phyloP scores from a whole-genome alignment of 129 eudicot species.

The Flaveria linearis region DNA sequence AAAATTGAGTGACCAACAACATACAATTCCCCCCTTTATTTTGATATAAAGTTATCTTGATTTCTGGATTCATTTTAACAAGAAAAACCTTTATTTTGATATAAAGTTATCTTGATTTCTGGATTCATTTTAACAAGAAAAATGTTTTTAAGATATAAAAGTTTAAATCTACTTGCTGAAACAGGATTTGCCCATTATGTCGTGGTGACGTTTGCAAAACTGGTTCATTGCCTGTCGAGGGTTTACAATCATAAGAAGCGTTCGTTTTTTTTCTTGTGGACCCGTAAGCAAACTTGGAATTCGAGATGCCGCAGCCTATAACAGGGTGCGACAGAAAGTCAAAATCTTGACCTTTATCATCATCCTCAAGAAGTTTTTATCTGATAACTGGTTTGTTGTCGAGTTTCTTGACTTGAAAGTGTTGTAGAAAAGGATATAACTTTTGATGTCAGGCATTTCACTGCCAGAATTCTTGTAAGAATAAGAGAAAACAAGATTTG shows the following conservation, averaged over 20 bases:
- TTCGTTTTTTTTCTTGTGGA: slow-evolving; percentile 1
- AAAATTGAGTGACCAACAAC: background rate
- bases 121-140: background rate
- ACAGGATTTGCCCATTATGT: slow-evolving; percentile 76
- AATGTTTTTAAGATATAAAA: background rate
- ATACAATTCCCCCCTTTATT: background rate
- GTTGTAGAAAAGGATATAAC: slow-evolving; percentile 26
- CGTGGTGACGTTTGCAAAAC: slow-evolving; percentile 63
- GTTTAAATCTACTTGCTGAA: slow-evolving; percentile 20
- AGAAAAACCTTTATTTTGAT: background rate
- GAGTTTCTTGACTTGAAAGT: background rate
- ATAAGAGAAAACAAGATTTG: slow-evolving; percentile 21
- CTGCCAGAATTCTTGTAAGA: slow-evolving; percentile 30
- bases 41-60: background rate
- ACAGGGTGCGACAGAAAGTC: slow-evolving; percentile 15
- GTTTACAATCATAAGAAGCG: slow-evolving; percentile 17
- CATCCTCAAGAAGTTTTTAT: slow-evolving; percentile 30
- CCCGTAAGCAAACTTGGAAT: slow-evolving; percentile 19
- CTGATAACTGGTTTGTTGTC: slow-evolving; percentile 24
- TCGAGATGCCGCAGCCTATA: background rate
- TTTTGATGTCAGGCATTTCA: slow-evolving; percentile 22
- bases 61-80: background rate
- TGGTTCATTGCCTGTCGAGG: slow-evolving; percentile 26
- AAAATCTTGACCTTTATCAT: slow-evolving; percentile 7
- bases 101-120: background rate